A percentile compares a stretch with the other conserved stretches of the same genome.
Evolutionary conservation across 2,329 filamentous ascomycete genomes (phyloP).

Genomic region (Ascochyta clinopodiicola): DNA sequence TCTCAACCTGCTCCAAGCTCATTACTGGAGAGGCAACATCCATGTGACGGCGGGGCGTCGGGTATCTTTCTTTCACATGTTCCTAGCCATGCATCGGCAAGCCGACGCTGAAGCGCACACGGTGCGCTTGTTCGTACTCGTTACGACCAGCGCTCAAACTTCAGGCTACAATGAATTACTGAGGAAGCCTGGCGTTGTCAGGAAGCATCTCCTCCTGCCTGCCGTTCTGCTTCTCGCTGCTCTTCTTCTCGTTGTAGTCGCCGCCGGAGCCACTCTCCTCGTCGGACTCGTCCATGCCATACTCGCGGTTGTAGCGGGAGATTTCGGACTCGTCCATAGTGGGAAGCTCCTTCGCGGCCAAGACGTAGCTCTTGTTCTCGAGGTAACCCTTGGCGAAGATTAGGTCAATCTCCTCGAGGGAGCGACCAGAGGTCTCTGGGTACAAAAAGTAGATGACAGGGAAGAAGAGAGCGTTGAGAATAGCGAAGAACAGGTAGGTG

Average conservation of each 20-base stretch:
- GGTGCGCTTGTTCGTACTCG: slow-evolving; percentile 18
- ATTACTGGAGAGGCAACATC: slow-evolving; percentile 13
- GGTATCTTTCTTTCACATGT: slow-evolving; percentile 31
- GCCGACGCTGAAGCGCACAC: slow-evolving; percentile 23
- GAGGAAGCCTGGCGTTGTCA: slow-evolving; percentile 4
- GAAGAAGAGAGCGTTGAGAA: slow-evolving; percentile 60
- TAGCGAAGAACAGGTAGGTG: slow-evolving; percentile 58
- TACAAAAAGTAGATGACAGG: slow-evolving; percentile 63
- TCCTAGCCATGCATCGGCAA: slow-evolving; percentile 18
- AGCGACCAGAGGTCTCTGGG: slow-evolving; percentile 60
- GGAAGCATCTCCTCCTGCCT: slow-evolving; percentile 31
- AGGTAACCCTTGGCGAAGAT: slow-evolving; percentile 53
- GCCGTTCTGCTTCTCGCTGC: slow-evolving; percentile 14
- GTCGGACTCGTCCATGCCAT: slow-evolving; percentile 40
- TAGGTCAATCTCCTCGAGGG: slow-evolving; percentile 60
- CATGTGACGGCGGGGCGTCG: slow-evolving; percentile 33
- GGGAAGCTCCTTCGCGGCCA: slow-evolving; percentile 47
- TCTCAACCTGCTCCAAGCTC: slow-evolving; percentile 10
- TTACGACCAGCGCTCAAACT: slow-evolving; percentile 25
- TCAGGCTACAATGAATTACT: slow-evolving; percentile 12
- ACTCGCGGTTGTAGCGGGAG: slow-evolving; percentile 41
- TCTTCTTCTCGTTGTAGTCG: slow-evolving; percentile 34
- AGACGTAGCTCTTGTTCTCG: slow-evolving; percentile 48
- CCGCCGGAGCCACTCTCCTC: slow-evolving; percentile 41
- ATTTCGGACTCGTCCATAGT: slow-evolving; percentile 44